Evolutionary conservation across 306 rosid genomes (phyloP).

Genomic region (Canavalia ensiformis): DNA sequence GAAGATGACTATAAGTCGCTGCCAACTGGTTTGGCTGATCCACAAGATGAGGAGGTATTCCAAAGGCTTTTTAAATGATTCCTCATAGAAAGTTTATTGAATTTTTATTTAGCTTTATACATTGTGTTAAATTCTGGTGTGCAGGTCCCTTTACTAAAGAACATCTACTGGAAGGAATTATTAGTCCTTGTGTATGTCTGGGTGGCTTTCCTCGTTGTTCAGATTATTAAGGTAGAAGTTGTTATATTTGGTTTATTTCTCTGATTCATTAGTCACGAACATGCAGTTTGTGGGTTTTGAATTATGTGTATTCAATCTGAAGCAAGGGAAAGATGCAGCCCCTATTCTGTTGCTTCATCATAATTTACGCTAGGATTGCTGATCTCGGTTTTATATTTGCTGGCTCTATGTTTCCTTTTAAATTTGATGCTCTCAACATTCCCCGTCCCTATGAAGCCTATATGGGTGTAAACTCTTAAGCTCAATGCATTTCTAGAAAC

Average conservation of each 20-base stretch:
- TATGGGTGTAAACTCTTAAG: not conserved
- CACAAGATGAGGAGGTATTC: slow-evolving; percentile 74
- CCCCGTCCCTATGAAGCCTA: not conserved
- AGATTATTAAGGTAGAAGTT: slow-evolving; percentile 74
- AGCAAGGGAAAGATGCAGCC: not conserved
- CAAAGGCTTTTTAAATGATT: slow-evolving; percentile 22
- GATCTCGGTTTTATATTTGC: not conserved
- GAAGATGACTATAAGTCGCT: slow-evolving; percentile 66
- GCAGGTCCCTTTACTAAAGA: slow-evolving; percentile 63
- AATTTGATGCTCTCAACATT: not conserved
- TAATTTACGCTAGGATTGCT: not conserved
- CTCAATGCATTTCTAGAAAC: not conserved
- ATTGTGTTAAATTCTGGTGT: slow-evolving; percentile 29
- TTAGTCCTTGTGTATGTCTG: slow-evolving; percentile 73
- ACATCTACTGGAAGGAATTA: slow-evolving; percentile 77
- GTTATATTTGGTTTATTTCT: slow-evolving; percentile 3
- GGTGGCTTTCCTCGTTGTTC: slow-evolving; percentile 81
- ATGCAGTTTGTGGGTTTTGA: slow-evolving; percentile 20
- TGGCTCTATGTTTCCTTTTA: not conserved
- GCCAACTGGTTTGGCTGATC: slow-evolving; percentile 66
- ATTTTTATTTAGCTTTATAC: slow-evolving; percentile 20
- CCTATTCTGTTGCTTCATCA: slow-evolving; percentile 8
- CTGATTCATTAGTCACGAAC: slow-evolving; percentile 6
- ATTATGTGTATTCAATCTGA: not conserved
- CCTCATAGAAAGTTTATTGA: not conserved